These are phyloP conservation scores for Pyrenula aspistea DNA, from an alignment of 495 filamentous ascomycete genomes.

Conservation along the genomic window DNA sequence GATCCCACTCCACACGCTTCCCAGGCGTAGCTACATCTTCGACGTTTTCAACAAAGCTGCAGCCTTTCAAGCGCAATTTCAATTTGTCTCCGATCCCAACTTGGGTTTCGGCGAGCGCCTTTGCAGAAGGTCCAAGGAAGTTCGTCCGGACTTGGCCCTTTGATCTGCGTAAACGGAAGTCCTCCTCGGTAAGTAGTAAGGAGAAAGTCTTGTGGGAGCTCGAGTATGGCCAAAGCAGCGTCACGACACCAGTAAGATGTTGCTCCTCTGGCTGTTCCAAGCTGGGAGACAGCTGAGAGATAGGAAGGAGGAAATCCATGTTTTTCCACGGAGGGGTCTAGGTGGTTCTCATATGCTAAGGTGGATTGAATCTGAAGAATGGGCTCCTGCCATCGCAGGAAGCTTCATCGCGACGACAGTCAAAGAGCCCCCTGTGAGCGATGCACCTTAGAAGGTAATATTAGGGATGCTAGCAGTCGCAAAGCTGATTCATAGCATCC, in stretches of 20 bases:
- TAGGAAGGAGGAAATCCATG: slow-evolving; percentile 47
- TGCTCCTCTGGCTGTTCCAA: slow-evolving; percentile 14
- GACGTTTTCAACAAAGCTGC: slow-evolving; percentile 41
- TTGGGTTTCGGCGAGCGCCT: slow-evolving; percentile 48
- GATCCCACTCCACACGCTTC: slow-evolving; percentile 61
- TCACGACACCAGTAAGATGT: slow-evolving; percentile 53
- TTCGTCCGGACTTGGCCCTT: slow-evolving; percentile 76
- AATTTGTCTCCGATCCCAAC: slow-evolving; percentile 71
- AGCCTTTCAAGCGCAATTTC: slow-evolving; percentile 53
- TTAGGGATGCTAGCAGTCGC: too few species aligned
- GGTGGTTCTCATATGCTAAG: too few species aligned
- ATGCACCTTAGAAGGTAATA: too few species aligned
- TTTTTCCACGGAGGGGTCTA: too few species aligned
- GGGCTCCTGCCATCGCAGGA: too few species aligned
- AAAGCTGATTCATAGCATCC: too few species aligned
- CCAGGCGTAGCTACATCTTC: slow-evolving; percentile 43
- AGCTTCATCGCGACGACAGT: too few species aligned
- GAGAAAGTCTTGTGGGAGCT: slow-evolving; percentile 57
- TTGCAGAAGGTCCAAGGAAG: slow-evolving; percentile 62
- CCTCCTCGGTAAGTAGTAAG: slow-evolving; percentile 71
- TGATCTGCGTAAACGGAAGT: slow-evolving; percentile 67
- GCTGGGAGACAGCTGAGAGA: slow-evolving; percentile 55
- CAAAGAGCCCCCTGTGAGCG: too few species aligned
- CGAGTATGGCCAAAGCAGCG: slow-evolving; percentile 86
- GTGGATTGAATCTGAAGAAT: too few species aligned